Evolutionary conservation across 2,329 filamentous ascomycete genomes (phyloP), one percentile per base, ranked within the genome.

Genomic region (Colletotrichum chrysophilum): DNA sequence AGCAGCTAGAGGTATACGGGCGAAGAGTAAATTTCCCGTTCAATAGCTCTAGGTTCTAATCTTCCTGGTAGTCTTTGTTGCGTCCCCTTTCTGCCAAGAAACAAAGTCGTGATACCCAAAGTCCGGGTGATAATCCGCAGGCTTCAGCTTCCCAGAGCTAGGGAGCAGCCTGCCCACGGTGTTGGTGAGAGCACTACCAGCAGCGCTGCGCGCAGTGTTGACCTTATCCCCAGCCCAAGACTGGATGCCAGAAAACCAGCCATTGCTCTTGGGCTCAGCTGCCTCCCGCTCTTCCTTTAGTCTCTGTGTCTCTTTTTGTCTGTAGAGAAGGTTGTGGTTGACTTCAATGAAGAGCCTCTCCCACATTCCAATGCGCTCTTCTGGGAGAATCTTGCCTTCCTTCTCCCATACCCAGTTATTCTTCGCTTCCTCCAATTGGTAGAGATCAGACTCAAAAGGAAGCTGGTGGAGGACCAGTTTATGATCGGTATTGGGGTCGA

Each of bases 341-440:
- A 78, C 43, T 10, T 72, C 58, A 24, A 78, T 77, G 70, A 74
- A 77, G 21, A 78, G 34, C 4, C 78, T 64, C 58, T 79, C 78
- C 78, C 78, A 79, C 74, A 78, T 75, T 12, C 78, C 78, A 16
- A 79, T 71, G 12, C 74, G 68, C 61, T 79, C 78, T 66, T 79
- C 78, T 1, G 12, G 66, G 4, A 79, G 34, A 6, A 36, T 18
- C 18, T 26, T 62, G 5, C 52, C 58, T 3, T 26, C 58, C 13
- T 52, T 24, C 18, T 28, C 36, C 68, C 78, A 79, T 3, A 67
- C 32, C 78, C 78, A 79, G 28, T 64, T 34, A 8, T 60, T 64
- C 9, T 64, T 28, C 14, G 77, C 62, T 9, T 52, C 38, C 2
- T 67, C 66, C 5, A 79, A 70, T 24, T 55, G 68, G 13, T 60